Evolutionary conservation across 2,329 filamentous ascomycete species (phyloP), one percentile per base, ranked within the genome.

Genomic region (Rutstroemia sp.): DNA sequence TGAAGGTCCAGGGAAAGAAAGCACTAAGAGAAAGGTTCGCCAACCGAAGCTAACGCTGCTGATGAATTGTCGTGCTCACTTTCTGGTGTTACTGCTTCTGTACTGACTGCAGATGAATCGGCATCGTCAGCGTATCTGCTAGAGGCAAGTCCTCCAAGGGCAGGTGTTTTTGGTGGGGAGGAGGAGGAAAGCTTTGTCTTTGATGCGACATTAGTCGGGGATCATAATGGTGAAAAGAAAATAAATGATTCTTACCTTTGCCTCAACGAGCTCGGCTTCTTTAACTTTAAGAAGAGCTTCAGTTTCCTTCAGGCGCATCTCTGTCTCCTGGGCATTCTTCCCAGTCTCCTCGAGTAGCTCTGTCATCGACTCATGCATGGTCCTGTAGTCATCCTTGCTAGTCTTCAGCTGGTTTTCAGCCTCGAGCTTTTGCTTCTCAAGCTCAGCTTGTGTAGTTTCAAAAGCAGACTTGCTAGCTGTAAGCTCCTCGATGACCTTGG

Each of bases 1-100:
- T 16, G 49, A 21, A 42, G 5, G 46, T 21, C 39, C 51, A 36
- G 51, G 57, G 60, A 56, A 58, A 49, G 56, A 54, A 59, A 62
- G 50, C 48, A 61, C 58, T 63, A 65, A 57, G 63, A 66, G 62
- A 67, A 56, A 60, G 65, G 65, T 48, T 60, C 58, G 61, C 83
- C 78, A 79, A 86, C 83, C 82, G 79, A 81, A 74, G 82, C 82
- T 73, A 86, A 76, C 72, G 82, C 83, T 69, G 77, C 75, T 69
- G 82, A 85, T 71, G 81, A 82, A 75, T 81, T 74, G 69, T 86
- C 82, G 67, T 80, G 77, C 66, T 74, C 73, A 69, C 73, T 73
- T 81, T 84, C 81, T 80, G 78, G 81, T 80, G 68, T 65, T 56
- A 64, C 62, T 51, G 64, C 59, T 54, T 66, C 64, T 51, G 63